Base-by-base conservation (phyloP, 306 rosid species). In the Rosa lucieae region DNA sequence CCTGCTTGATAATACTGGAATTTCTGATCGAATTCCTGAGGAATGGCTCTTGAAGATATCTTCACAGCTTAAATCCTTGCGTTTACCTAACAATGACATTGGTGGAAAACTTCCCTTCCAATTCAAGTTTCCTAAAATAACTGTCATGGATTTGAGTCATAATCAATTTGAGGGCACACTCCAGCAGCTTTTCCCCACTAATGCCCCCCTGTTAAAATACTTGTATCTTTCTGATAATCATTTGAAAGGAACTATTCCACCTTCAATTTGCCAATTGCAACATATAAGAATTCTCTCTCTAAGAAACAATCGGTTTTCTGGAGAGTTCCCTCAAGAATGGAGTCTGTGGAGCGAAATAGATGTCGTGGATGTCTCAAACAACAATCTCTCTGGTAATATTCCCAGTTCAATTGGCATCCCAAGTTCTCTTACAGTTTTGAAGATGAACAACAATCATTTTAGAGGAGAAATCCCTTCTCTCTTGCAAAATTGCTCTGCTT, bases 91-190 rank as follows among this genome's bases (percentile, higher is more conserved):
- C 32, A 82, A 82, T 66, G 51, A 78, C 5, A 63, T 78, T 10
- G 0, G 10, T 39, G 82, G 82, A 44, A 59, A 43, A 3, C n/a
- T 78, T 23, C 80, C 80, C 6, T 51, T 74, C 13, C 82, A 72
- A 2, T 44, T 47, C 17, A 15, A 76, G 18, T 62, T 62, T 15
- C 42, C 42, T 1, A 10, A 12, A 9, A 0, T 61, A 23, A 1
- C 0, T 10, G 0, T 12, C 6, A 52, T 83, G 11, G 44, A 58
- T 62, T 61, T 83, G 59, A 44, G 67, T 49, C 62, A 13, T 21
- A 78, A 74, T 62, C 39, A 52, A 44, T 78, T 83, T 10, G 52
- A 78, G 15, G 86, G 86, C 6, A 4, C 80, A 21, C 40, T 83
- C 56, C 82, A 59, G 32, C 32, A 29, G 5, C 32, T 49, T 40